Evolutionary conservation across 371 early-diverging fungal species (phyloP).

Genomic region (Circinella minor): DNA sequence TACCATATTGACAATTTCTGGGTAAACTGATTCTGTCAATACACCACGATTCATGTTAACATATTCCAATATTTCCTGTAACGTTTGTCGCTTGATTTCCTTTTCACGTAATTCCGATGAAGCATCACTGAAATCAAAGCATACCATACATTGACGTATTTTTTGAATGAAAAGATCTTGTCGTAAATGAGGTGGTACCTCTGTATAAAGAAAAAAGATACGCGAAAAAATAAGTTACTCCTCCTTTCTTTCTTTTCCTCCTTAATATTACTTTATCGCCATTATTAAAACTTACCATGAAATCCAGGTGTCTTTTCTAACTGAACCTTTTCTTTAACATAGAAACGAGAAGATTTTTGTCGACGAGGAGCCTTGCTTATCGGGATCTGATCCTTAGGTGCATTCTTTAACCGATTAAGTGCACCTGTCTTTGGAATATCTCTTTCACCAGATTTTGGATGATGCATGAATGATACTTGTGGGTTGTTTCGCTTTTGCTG

Average conservation of each 20-base stretch:
- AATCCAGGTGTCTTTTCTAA: conserved; percentile 78
- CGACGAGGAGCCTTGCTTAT: conserved; percentile 83
- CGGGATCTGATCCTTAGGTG: conserved; percentile 82
- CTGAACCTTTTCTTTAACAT: conserved; percentile 81
- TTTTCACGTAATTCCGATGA: conserved; percentile 88
- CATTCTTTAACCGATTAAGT: conserved; percentile 78
- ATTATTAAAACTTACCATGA: conserved; percentile 60
- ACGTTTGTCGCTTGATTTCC: conserved; percentile 91
- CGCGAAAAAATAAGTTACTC: not conserved
- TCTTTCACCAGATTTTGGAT: conserved; percentile 33
- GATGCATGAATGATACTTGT: conserved; percentile 30
- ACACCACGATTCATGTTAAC: conserved; percentile 85
- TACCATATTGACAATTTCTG: conserved; percentile 93
- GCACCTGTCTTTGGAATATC: conserved; percentile 76
- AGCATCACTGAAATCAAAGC: conserved; percentile 94
- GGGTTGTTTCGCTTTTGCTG: conserved; percentile 6
- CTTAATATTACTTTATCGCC: not conserved
- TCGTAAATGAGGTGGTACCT: conserved; percentile 74
- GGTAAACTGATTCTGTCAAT: conserved; percentile 87
- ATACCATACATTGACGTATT: conserved; percentile 86
- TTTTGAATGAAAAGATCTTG: conserved; percentile 87
- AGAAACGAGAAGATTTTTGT: conserved; percentile 88
- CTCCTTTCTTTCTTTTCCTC: not conserved
- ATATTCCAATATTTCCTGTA: conserved; percentile 92
- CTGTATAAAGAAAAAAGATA: conserved; percentile 37